Percentiles rank a stretch among this genome's conserved stretches.
These are phyloP conservation scores for Dalbergia cochinchinensis DNA, from an alignment of 306 rosid genomes.

Conservation along the genomic window DNA sequence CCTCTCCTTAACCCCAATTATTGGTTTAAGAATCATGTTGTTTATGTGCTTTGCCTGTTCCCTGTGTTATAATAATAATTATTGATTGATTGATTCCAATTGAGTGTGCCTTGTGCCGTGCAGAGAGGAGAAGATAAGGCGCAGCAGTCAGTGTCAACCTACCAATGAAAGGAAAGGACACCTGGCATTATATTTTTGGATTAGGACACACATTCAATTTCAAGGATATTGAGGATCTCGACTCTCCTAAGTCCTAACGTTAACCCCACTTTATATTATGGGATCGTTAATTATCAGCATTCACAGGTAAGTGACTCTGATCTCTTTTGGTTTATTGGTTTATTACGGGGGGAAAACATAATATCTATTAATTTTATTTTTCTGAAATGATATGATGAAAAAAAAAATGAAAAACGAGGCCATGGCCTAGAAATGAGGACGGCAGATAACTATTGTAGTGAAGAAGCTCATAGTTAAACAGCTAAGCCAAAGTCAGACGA, in stretches of 20 bases:
- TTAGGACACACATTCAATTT: background rate
- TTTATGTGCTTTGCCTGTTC: slow-evolving; percentile 39
- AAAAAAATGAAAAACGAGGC: background rate
- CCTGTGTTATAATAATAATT: slow-evolving; percentile 13
- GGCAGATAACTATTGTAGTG: background rate
- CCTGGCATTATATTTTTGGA: slow-evolving; percentile 32
- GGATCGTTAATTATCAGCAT: background rate
- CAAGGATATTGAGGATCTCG: slow-evolving; percentile 1
- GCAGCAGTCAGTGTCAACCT: slow-evolving; percentile 32
- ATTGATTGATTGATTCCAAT: slow-evolving; percentile 35
- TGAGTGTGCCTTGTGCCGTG: slow-evolving; percentile 37
- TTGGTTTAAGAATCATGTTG: slow-evolving; percentile 53
- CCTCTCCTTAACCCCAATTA: slow-evolving; percentile 46
- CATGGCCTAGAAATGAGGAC: background rate
- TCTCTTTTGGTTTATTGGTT: background rate
- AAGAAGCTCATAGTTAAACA: background rate
- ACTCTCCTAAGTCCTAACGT: background rate
- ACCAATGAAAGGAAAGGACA: slow-evolving; percentile 40
- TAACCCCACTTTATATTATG: background rate
- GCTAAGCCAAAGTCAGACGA: background rate
- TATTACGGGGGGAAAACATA: background rate
- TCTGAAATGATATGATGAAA: background rate
- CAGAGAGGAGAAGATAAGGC: slow-evolving; percentile 45
- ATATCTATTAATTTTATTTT: background rate
- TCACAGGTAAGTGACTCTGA: background rate